phyloP scores from a whole-genome alignment of 495 filamentous ascomycete genomes.

The Trichoderma orchidacearum region DNA sequence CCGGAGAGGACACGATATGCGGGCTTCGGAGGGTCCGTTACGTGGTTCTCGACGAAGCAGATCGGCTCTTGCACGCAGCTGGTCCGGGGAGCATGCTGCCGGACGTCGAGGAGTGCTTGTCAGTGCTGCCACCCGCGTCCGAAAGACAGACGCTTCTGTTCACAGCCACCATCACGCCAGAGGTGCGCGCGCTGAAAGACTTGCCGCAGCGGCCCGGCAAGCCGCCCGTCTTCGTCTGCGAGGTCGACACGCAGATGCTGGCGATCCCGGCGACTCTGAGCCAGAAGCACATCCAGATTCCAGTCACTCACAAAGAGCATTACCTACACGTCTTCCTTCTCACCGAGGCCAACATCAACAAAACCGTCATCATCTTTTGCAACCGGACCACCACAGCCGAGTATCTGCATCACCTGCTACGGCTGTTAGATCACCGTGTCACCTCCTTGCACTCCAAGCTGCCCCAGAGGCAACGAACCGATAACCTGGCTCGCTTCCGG shows the following conservation, averaged over 20 bases:
- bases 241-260: slow-evolving; percentile 62
- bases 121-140: slow-evolving; percentile 52
- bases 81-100: slow-evolving; percentile 73
- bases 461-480: slow-evolving; percentile 64
- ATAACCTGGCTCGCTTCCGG: slow-evolving; percentile 83
- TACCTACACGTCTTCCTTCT: slow-evolving; percentile 84
- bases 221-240: slow-evolving; percentile 73
- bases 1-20: slow-evolving; percentile 76
- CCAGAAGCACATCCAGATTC: slow-evolving; percentile 76
- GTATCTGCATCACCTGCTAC: slow-evolving; percentile 72
- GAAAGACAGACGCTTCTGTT: slow-evolving; percentile 88
- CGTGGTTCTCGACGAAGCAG: slow-evolving; percentile 93
- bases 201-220: slow-evolving; percentile 51
- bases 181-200: slow-evolving; percentile 71
- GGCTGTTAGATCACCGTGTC: slow-evolving; percentile 74
- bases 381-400: slow-evolving; percentile 85
- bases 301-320: slow-evolving; percentile 80
- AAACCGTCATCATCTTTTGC: slow-evolving; percentile 82
- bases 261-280: slow-evolving; percentile 68
- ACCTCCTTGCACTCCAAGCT: slow-evolving; percentile 82
- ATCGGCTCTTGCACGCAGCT: slow-evolving; percentile 67
- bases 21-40: slow-evolving; percentile 65
- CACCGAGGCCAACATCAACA: slow-evolving; percentile 59
- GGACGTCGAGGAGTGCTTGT: slow-evolving; percentile 80
- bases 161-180: slow-evolving; percentile 89